Base-by-base conservation (phyloP, 2,329 filamentous ascomycete species). In the Epicoccum sorghinum region DNA sequence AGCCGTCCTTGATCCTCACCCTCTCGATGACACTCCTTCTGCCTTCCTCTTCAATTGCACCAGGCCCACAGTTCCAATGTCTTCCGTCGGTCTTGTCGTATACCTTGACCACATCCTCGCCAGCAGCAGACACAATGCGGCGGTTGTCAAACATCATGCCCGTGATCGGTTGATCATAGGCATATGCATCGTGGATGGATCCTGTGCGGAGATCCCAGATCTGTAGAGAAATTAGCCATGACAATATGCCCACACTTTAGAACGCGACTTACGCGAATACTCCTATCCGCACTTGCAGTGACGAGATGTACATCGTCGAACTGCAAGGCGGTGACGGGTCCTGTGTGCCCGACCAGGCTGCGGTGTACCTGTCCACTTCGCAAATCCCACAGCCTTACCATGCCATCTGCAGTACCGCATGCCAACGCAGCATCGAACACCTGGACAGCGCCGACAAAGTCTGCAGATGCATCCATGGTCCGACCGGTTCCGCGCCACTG, bases 201-300 rank as follows among this genome's bases (percentile, higher is more conserved):
- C 95, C 95, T 10, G 92, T 98, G 49, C 95, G 90, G 52, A 99
- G 88, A 77, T 99, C 95, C 95, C 95, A 99, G 72, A 99, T 98
- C 93, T 98, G 70, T 23, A 18, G 18, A 18, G 18, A 18, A 18
- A 18, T 18, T 18, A 18, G 18, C 18, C 18, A 18, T 18, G 18
- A 18, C 18, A 18, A 18, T 18, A 18, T 18, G 18, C 18, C 18
- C 18, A 18, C 18, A 18, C 18, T 18, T 18, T 18, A 18, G 18
- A 18, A 18, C 18, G 18, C 27, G 25, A 83, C 91, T 84, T 83
- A 98, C 93, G 78, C 95, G 83, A 72, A 99, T 90, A 73, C 93
- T 98, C 69, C 95, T 85, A 76, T 99, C 95, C 68, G 90, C 77
- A 76, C 92, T 96, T 52, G 92, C 93, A 18, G 95, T 99, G 43